Evolutionary conservation across 768 basidiomycete species (phyloP).

Genomic region (Pleurotus sapidus): DNA sequence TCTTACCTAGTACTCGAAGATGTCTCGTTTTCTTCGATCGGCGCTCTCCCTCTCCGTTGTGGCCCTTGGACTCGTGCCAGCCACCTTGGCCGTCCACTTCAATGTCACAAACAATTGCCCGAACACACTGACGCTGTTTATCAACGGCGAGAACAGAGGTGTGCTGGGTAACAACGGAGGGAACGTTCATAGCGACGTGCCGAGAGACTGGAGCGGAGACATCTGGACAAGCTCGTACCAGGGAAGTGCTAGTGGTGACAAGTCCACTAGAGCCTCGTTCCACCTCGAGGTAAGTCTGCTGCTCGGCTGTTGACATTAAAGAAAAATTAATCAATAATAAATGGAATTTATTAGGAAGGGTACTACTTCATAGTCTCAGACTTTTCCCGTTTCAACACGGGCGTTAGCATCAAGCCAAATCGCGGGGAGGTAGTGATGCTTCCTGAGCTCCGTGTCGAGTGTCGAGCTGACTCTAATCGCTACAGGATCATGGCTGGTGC

Average conservation of each 20-base stretch:
- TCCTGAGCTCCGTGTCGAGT: not conserved
- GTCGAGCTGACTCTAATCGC: not conserved
- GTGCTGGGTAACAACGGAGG: constrained; percentile 1
- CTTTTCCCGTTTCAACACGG: constrained; percentile 7
- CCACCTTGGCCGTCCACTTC: not conserved
- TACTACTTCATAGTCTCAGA: constrained; percentile 7
- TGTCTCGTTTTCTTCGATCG: constrained; percentile 6
- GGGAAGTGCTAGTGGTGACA: constrained; percentile 4
- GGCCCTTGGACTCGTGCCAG: not conserved
- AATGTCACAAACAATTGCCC: constrained; percentile 5
- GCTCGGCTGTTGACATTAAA: not conserved
- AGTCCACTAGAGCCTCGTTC: constrained; percentile 6
- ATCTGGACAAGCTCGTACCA: constrained; percentile 7
- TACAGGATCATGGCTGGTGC: constrained; percentile 3
- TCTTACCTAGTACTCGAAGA: not conserved
- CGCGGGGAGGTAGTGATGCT: not conserved
- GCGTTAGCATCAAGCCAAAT: constrained; percentile 2
- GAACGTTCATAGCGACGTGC: not conserved
- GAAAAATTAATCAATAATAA: not conserved
- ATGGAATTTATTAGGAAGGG: constrained; percentile 1
- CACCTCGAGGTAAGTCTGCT: constrained; percentile 1
- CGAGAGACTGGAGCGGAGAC: constrained; percentile 6
- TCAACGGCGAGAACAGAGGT: constrained; percentile 3
- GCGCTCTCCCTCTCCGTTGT: constrained; percentile 4
- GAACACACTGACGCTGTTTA: not conserved